Base-by-base conservation (phyloP, 2,329 filamentous ascomycete species). In the Curvularia sp. region DNA sequence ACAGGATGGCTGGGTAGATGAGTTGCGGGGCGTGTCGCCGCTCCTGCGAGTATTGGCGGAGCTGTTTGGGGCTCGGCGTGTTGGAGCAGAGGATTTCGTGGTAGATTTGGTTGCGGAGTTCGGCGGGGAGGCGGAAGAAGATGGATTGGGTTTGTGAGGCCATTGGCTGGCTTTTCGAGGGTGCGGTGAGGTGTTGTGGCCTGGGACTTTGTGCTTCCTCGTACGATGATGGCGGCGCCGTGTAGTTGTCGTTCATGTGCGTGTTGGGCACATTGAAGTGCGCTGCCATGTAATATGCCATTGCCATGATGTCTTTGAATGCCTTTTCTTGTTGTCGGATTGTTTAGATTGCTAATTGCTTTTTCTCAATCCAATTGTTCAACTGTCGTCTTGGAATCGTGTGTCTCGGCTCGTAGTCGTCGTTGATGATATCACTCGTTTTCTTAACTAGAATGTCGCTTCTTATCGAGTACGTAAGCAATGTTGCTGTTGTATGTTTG, bases 101-200 rank as follows among this genome's bases (percentile, higher is more conserved):
- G 70, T 81, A 84, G 30, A 90, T 84, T 68, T 89, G 81, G 53
- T 88, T 84, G 36, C 83, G 82, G 3, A 90, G 80, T 66, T 90
- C 87, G 2, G 81, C 80, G 23, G 89, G 83, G 1, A 90, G 80
- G 15, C 64, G 70, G 73, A 81, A 79, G 54, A 81, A 63, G 5
- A 60, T 39, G 0, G 66, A 70, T 15, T 51, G 30, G 9, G 57
- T 9, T 52, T 74, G 71, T 1, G 50, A 8, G 30, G 53, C 46
- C 6, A 53, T 57, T 45, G 28, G 49, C 6, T 39, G 55, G 45
- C 52, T n/a, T 43, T 53, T 55, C 34, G 60, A 43, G 38, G 49
- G 21, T 28, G 49, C 46, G 8, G 13, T 18, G 7, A 60, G 38
- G 3, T 13, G 13, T 3, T 4, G 47, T 23, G 25, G n/a, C n/a